Evolutionary conservation across 2,329 filamentous ascomycete species (phyloP).

Genomic region (Fonsecaea monophora): DNA sequence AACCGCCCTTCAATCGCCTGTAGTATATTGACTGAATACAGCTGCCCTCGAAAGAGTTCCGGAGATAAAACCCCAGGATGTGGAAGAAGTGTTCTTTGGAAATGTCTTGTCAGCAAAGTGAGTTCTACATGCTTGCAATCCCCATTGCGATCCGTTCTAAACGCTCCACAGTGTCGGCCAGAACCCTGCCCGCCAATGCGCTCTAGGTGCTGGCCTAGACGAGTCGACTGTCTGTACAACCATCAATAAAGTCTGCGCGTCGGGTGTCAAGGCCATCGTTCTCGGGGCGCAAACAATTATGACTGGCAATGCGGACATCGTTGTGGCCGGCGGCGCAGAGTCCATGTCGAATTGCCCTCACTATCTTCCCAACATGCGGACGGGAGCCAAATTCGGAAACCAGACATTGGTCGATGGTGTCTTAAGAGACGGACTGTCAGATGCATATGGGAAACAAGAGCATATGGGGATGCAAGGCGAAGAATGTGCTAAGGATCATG

Average conservation of each 20-base stretch:
- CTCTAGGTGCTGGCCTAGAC: constrained; percentile 83
- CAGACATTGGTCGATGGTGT: constrained; percentile 88
- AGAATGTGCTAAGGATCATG: constrained; percentile 86
- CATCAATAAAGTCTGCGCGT: constrained; percentile 99
- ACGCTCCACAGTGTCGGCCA: constrained; percentile 75
- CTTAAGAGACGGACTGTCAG: constrained; percentile 90
- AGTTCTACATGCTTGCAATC: constrained; percentile 21
- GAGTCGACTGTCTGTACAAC: constrained; percentile 85
- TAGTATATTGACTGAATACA: constrained; percentile 41
- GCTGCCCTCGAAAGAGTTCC: constrained; percentile 84
- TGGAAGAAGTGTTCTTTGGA: constrained; percentile 97
- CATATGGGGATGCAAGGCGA: constrained; percentile 95
- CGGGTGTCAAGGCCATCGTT: constrained; percentile 90
- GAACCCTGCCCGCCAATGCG: constrained; percentile 93
- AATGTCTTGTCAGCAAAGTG: constrained; percentile 98
- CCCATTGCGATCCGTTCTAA: not conserved
- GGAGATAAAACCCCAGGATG: constrained; percentile 83
- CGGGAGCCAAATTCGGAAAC: constrained; percentile 91
- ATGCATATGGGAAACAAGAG: constrained; percentile 89
- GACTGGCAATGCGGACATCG: constrained; percentile 87
- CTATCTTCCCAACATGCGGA: constrained; percentile 87
- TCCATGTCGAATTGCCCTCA: constrained; percentile 99
- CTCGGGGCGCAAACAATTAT: constrained; percentile 97
- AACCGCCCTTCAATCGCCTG: constrained; percentile 11
- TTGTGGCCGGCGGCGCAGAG: constrained; percentile 93